Percentiles rank a stretch among this genome's conserved stretches.
phyloP scores from a whole-genome alignment of 495 filamentous ascomycete genomes.

The Hyaloscypha bicolor region DNA sequence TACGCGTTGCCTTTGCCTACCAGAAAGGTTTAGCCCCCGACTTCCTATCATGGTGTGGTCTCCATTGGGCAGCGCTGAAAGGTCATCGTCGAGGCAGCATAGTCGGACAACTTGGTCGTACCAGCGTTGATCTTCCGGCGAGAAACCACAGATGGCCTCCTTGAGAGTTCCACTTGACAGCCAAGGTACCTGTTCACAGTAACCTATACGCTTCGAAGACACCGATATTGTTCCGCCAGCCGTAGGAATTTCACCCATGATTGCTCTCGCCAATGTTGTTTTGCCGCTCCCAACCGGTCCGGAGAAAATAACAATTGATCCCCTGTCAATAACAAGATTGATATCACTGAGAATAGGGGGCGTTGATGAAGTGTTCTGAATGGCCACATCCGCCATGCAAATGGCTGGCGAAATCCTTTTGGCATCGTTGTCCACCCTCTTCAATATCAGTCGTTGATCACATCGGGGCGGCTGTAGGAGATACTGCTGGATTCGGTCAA shows the following conservation, averaged over 20 bases:
- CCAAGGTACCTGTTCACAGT: constrained; percentile 82
- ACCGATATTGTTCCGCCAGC: constrained; percentile 56
- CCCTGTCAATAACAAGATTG: constrained; percentile 10
- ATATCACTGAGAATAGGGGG: constrained; percentile 22
- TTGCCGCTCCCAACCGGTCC: constrained; percentile 80
- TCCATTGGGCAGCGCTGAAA: constrained; percentile 52
- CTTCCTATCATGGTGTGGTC: constrained; percentile 62
- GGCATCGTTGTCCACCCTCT: no score
- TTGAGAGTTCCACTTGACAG: constrained; percentile 82
- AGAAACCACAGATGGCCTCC: constrained; percentile 41
- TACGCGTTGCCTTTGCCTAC: constrained; percentile 63
- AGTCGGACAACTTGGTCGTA: constrained; percentile 58
- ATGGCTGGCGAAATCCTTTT: not conserved
- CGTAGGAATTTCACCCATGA: constrained; percentile 75
- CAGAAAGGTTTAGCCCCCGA: constrained; percentile 63
- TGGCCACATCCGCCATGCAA: not conserved
- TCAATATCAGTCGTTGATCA: no score
- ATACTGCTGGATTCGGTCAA: constrained; percentile 40
- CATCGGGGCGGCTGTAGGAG: constrained; percentile 11
- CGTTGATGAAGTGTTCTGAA: not conserved
- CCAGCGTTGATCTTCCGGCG: constrained; percentile 40
- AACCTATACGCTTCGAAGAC: constrained; percentile 69
- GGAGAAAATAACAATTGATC: constrained; percentile 8
- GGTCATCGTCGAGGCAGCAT: constrained; percentile 56
- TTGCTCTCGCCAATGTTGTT: constrained; percentile 71